Conservation (phyloP, 768 basidiomycete genomes). For the Lepiota subincarnata region DNA sequence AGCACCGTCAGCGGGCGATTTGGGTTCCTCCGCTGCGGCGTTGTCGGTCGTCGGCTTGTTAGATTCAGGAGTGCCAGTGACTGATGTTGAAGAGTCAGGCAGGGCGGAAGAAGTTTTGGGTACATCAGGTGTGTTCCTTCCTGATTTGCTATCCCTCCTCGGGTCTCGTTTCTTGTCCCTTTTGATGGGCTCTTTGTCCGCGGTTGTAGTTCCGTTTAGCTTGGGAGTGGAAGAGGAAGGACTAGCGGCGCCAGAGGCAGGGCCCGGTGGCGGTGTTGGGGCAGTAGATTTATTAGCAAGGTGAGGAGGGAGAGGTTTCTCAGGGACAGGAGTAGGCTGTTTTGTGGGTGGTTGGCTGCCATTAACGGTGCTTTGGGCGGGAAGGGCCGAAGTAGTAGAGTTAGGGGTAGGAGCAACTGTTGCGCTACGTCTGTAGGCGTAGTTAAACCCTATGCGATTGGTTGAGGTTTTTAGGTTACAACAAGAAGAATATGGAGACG, state of each 20-base stretch:
- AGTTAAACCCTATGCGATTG: constrained; percentile 77
- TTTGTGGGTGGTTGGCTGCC: constrained; percentile 35
- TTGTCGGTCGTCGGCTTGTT: constrained; percentile 16
- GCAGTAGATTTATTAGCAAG: constrained; percentile 35
- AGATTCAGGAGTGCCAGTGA: constrained; percentile 7
- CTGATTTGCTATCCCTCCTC: constrained; percentile 30
- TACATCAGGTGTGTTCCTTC: constrained; percentile 26
- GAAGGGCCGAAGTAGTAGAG: constrained; percentile 50
- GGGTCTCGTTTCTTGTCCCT: constrained; percentile 56
- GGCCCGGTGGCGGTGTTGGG: constrained; percentile 30
- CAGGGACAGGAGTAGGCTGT: constrained; percentile 30
- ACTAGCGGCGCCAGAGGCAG: constrained; percentile 28
- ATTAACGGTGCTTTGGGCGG: constrained; percentile 29
- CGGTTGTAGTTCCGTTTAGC: constrained; percentile 33
- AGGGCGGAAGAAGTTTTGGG: constrained; percentile 23
- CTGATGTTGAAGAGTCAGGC: constrained; percentile 19
- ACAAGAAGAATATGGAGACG: constrained; percentile 15
- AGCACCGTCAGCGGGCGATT: constrained; percentile 54
- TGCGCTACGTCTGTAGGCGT: constrained; percentile 81
- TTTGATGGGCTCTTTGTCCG: constrained; percentile 52
- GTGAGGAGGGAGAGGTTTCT: constrained; percentile 26
- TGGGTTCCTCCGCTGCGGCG: constrained; percentile 35
- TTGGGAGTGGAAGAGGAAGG: constrained; percentile 32
- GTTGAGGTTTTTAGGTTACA: neutral
- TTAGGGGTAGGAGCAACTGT: constrained; percentile 57